Percentiles rank a stretch among this genome's conserved stretches.
Conservation (phyloP, 306 rosid species). For the Dalbergia cochinchinensis region DNA sequence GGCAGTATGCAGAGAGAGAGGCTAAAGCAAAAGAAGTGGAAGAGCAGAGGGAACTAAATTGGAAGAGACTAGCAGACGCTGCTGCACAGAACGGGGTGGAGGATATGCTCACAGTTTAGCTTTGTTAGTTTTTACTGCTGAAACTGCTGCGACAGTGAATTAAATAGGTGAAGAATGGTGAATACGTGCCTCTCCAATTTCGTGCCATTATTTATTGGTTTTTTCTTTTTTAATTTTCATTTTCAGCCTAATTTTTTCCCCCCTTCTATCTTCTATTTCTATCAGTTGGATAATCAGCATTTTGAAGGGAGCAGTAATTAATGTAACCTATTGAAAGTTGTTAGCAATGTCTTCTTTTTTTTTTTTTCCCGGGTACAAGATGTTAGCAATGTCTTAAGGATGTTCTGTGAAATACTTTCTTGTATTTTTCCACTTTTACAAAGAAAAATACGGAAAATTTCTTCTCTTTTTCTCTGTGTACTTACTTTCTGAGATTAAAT, state of each 20-base stretch:
- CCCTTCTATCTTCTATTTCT: conserved; percentile 48
- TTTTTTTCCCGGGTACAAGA: conserved; percentile 33
- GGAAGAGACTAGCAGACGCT: conserved; percentile 88
- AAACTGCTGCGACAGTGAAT: conserved; percentile 47
- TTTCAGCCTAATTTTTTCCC: conserved; percentile 43
- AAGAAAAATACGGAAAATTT: conserved; percentile 44
- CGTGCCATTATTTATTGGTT: conserved; percentile 64
- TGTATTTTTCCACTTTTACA: conserved; percentile 48
- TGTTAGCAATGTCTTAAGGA: conserved; percentile 70
- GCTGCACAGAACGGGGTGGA: conserved; percentile 68
- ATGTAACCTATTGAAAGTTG: conserved; percentile 68
- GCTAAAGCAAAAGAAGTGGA: conserved; percentile 67
- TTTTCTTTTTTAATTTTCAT: conserved; percentile 31
- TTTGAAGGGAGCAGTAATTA: conserved; percentile 62
- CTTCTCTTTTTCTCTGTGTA: neutral
- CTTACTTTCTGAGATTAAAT: neutral
- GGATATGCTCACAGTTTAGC: conserved; percentile 65
- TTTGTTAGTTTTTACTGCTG: conserved; percentile 17
- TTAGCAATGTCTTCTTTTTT: conserved; percentile 56
- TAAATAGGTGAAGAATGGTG: conserved; percentile 50
- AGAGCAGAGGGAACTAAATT: conserved; percentile 72
- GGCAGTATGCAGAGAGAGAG: conserved; percentile 69
- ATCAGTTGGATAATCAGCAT: conserved; percentile 56
- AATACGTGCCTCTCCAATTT: conserved; percentile 56
- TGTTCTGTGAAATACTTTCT: conserved; percentile 64